Base-by-base conservation (phyloP, 306 rosid genomes). In the Quercus mongolica region DNA sequence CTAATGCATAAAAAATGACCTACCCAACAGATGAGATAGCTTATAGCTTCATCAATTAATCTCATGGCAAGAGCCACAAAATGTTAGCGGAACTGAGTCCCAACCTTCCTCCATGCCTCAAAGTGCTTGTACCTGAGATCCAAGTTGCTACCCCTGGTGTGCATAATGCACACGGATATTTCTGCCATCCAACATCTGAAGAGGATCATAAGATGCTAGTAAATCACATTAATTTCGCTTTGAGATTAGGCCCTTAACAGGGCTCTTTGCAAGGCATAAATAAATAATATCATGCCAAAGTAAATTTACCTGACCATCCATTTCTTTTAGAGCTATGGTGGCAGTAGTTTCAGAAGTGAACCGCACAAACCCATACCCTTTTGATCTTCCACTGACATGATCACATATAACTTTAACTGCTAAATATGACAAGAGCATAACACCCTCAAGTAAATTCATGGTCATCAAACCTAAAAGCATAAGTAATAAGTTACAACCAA, bases 361-460 rank as follows among this genome's bases (percentile, higher is more conserved):
- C 55, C 85, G 83, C 55, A 90, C 89, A 38, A 92, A 91, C 12
- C 92, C 92, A 55, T 89, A 89, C 2, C 92, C 94, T 68, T 86
- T 91, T 58, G 96, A 92, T 76, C 79, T 86, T 56, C 94, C 91
- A 85, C 82, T 88, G 26, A 81, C 85, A 1, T 56, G 94, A 78
- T 92, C 87, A 73, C 97, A 90, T 74, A 87, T 87, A 33, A 92
- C 94, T 85, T 76, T 88, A 52, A 79, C 96, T 90, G 83, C 58
- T 64, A 44, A 25, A 71, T 19, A 64, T 4, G 14, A 73, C 1
- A 19, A 35, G 44, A 38, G 51, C 51, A 28, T 38, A 72, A 28
- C 62, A 21, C 76, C 78, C 55, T 63, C 69, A 21, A 46, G 30
- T 54, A 73, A 63, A 68, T 21, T 15, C 5, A 31, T 3, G 26